These are phyloP conservation scores for Periconia sp. DNA, from an alignment of 2,329 filamentous ascomycete species.

Conservation along the genomic window DNA sequence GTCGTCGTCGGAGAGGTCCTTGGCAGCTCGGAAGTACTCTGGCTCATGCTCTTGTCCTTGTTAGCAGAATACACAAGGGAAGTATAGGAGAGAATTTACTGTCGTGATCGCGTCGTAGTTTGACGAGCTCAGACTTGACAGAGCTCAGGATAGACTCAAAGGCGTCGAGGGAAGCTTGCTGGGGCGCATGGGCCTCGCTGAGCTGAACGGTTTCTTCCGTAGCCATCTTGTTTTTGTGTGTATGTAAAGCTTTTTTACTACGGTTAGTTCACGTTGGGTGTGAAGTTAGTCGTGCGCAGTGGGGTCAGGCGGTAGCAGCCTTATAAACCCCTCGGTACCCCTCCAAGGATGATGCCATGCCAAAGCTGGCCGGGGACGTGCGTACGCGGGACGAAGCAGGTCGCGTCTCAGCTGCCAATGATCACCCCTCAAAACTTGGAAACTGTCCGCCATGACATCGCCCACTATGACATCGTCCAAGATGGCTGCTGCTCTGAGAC, in stretches of 20 bases:
- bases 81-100: slow-evolving; percentile 22
- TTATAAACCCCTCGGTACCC: slow-evolving; percentile 19
- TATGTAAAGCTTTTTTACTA: background rate
- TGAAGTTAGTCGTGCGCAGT: background rate
- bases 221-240: slow-evolving; percentile 33
- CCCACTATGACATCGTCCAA: slow-evolving; percentile 5
- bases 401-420: slow-evolving; percentile 16
- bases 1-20: slow-evolving; percentile 47
- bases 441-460: slow-evolving; percentile 1
- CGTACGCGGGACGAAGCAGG: slow-evolving; percentile 9
- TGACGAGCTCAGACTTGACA: slow-evolving; percentile 39
- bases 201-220: slow-evolving; percentile 45
- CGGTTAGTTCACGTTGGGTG: background rate
- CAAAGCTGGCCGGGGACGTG: slow-evolving; percentile 8
- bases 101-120: slow-evolving; percentile 42
- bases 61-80: slow-evolving; percentile 3
- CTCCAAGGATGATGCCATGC: slow-evolving; percentile 22
- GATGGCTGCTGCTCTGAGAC: too few species aligned
- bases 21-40: slow-evolving; percentile 45
- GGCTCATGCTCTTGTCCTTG: slow-evolving; percentile 40
- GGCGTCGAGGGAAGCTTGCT: slow-evolving; percentile 41
- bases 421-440: slow-evolving; percentile 19
- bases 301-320: slow-evolving; percentile 3
- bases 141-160: slow-evolving; percentile 38
- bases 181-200: slow-evolving; percentile 38